Percentiles rank a stretch among this genome's conserved stretches.
These are phyloP conservation scores for Epichloe sp. DNA, from an alignment of 2,329 filamentous ascomycete species.

Conservation along the genomic window DNA sequence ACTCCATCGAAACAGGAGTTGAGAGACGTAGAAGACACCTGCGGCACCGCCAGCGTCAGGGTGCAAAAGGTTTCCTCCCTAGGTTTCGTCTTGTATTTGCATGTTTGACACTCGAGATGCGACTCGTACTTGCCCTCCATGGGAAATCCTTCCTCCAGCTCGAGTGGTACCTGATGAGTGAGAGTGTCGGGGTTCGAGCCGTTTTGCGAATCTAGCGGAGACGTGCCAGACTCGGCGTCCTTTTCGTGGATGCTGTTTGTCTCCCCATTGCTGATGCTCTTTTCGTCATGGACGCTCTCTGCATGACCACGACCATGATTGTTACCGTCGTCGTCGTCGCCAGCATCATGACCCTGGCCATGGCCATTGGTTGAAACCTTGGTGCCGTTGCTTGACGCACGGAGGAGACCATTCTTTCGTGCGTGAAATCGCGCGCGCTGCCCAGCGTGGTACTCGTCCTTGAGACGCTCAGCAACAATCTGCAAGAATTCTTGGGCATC, in stretches of 20 bases:
- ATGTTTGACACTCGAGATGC: slow-evolving; percentile 87
- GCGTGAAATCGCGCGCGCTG: slow-evolving; percentile 55
- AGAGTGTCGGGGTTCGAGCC: not conserved
- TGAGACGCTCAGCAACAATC: slow-evolving; percentile 79
- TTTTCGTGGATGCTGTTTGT: not conserved
- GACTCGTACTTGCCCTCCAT: slow-evolving; percentile 87
- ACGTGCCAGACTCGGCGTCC: not conserved
- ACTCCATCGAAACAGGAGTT: slow-evolving; percentile 86
- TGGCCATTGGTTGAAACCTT: not conserved
- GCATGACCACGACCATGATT: slow-evolving; percentile 11
- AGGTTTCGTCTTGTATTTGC: slow-evolving; percentile 77
- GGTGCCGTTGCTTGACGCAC: slow-evolving; percentile 4
- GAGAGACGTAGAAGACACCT: slow-evolving; percentile 66
- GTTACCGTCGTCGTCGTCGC: slow-evolving; percentile 7
- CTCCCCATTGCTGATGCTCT: not conserved
- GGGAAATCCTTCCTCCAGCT: slow-evolving; percentile 64
- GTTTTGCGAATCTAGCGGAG: not conserved
- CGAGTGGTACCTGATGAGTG: slow-evolving; percentile 16
- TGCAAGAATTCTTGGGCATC: slow-evolving; percentile 97
- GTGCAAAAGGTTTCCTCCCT: slow-evolving; percentile 80
- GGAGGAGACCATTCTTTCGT: slow-evolving; percentile 16
- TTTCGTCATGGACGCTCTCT: not conserved
- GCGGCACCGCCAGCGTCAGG: slow-evolving; percentile 81
- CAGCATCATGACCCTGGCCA: slow-evolving; percentile 11
- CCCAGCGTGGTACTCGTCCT: slow-evolving; percentile 87